A percentile compares a stretch with the other conserved stretches of the same genome.
phyloP scores from a whole-genome alignment of 164 flowering plant species.

The Stephania japonica region DNA sequence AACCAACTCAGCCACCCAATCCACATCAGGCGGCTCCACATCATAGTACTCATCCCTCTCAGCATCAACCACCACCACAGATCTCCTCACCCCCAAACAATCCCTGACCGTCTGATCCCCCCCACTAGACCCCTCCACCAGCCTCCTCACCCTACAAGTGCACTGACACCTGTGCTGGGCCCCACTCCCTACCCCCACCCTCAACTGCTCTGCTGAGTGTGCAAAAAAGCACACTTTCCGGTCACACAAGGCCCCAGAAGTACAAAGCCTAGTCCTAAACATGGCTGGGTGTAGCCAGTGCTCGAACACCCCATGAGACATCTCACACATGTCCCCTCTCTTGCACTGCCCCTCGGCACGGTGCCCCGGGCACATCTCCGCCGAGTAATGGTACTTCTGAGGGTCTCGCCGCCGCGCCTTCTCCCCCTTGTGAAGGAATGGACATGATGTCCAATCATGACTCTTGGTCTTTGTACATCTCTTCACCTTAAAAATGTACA shows the following conservation, averaged over 20 bases:
- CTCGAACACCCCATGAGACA: conserved; percentile 62
- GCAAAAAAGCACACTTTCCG: conserved; percentile 70
- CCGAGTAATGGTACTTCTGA: conserved; percentile 22
- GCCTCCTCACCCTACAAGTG: neutral
- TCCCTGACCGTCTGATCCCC: neutral
- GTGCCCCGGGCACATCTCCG: conserved; percentile 34
- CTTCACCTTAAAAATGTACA: conserved; percentile 47
- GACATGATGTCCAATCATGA: conserved; percentile 65
- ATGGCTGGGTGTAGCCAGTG: conserved; percentile 59
- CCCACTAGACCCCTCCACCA: neutral
- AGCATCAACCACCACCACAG: neutral
- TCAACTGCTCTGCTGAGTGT: conserved; percentile 43
- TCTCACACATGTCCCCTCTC: conserved; percentile 37
- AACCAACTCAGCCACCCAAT: conserved; percentile 44
- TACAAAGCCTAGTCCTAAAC: conserved; percentile 57
- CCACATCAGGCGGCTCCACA: conserved; percentile 26
- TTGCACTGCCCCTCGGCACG: conserved; percentile 29
- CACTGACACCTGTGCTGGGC: conserved; percentile 5
- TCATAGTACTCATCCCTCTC: conserved; percentile 3
- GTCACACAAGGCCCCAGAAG: conserved; percentile 34
- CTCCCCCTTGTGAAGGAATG: conserved; percentile 50
- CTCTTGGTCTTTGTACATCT: conserved; percentile 27
- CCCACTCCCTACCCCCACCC: conserved; percentile 16
- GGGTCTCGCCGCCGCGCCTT: conserved; percentile 57
- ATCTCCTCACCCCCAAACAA: neutral